Evolutionary conservation across 2,329 filamentous ascomycete species (phyloP).

Genomic region (Leptographium flavum): DNA sequence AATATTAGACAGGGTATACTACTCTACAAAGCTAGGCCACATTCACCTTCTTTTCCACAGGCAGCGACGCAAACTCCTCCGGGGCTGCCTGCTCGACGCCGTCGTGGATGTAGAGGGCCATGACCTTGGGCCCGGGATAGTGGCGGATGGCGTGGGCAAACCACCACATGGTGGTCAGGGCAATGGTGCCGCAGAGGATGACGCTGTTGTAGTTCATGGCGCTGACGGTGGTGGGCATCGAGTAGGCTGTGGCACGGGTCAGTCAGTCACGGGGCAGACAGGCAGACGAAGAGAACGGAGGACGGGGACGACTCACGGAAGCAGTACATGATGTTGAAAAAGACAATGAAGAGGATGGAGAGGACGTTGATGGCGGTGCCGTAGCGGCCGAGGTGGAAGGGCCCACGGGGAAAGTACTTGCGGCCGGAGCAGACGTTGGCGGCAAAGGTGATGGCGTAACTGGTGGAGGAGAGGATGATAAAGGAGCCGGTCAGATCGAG

Average conservation of each 20-base stretch:
- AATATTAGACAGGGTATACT: too few species aligned
- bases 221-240: slow-evolving; percentile 24
- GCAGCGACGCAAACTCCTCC: neutral
- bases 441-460: slow-evolving; percentile 32
- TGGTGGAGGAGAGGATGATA: slow-evolving; percentile 39
- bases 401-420: slow-evolving; percentile 33
- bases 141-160: slow-evolving; percentile 28
- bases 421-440: slow-evolving; percentile 39
- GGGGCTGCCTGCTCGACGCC: neutral
- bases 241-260: slow-evolving; percentile 19
- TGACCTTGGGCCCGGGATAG: slow-evolving; percentile 36
- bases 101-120: slow-evolving; percentile 27
- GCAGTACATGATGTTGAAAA: slow-evolving; percentile 46
- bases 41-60: neutral
- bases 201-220: slow-evolving; percentile 41
- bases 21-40: neutral
- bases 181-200: slow-evolving; percentile 33
- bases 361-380: slow-evolving; percentile 34
- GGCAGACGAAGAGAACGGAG: neutral
- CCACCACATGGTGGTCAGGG: slow-evolving; percentile 35
- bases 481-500: slow-evolving; percentile 43
- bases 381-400: slow-evolving; percentile 37
- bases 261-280: neutral
- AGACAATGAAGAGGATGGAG: slow-evolving; percentile 35
- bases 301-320: slow-evolving; percentile 29